Conservation (phyloP, 2,329 filamentous ascomycete species). For the Chrysoporthe deuterocubensis region DNA sequence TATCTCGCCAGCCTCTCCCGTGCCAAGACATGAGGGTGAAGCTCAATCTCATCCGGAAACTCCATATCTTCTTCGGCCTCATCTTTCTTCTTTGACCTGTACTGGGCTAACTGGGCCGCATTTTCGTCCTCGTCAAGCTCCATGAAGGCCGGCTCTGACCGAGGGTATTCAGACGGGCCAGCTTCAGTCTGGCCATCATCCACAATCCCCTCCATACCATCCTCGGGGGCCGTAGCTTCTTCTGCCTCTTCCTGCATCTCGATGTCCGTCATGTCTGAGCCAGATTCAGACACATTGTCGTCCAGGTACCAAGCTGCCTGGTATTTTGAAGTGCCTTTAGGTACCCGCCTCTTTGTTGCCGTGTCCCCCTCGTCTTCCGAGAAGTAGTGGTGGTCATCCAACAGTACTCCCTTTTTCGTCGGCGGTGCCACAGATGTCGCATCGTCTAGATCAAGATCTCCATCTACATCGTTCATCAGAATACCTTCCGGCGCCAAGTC, state of each 20-base stretch:
- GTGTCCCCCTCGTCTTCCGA: constrained; percentile 78
- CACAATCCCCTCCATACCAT: constrained; percentile 75
- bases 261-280: constrained; percentile 77
- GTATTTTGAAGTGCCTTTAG: constrained; percentile 90
- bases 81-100: constrained; percentile 74
- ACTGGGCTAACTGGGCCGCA: constrained; percentile 77
- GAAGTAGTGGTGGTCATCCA: constrained; percentile 98
- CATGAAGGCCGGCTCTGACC: constrained; percentile 84
- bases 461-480: constrained; percentile 70
- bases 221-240: constrained; percentile 70
- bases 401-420: constrained; percentile 80
- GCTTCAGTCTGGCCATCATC: constrained; percentile 73
- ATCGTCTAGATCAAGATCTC: constrained; percentile 45
- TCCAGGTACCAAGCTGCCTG: constrained; percentile 91
- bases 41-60: constrained; percentile 96
- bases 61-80: constrained; percentile 90
- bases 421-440: constrained; percentile 49
- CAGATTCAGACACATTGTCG: constrained; percentile 77
- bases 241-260: constrained; percentile 60
- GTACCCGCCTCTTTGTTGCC: constrained; percentile 73
- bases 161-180: constrained; percentile 85
- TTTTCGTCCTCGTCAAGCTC: constrained; percentile 83
- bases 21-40: constrained; percentile 85
- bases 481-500: constrained; percentile 87
- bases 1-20: constrained; percentile 85